Evolutionary conservation across 257 asterid species (phyloP).

Genomic region (Phtheirospermum japonicum): DNA sequence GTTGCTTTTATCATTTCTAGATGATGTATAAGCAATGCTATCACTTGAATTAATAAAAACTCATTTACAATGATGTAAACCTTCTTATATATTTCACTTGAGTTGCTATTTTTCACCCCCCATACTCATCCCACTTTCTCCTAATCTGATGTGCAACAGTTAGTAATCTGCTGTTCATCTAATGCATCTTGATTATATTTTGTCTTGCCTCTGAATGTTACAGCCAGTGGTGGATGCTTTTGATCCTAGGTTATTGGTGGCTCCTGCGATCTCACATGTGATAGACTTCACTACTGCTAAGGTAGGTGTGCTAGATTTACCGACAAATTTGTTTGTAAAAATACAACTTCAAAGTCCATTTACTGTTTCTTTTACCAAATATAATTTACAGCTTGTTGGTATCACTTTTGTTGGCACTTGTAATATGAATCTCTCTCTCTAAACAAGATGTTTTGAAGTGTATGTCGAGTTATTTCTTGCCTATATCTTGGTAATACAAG

Average conservation of each 20-base stretch:
- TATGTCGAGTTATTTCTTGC: not conserved
- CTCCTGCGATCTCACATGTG: constrained; percentile 88
- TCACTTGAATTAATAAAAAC: constrained; percentile 3
- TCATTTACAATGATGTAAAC: constrained; percentile 1
- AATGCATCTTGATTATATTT: constrained; percentile 3
- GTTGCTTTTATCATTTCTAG: constrained; percentile 6
- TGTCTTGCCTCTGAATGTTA: constrained; percentile 27
- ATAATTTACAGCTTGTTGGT: too few species aligned
- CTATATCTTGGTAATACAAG: too few species aligned
- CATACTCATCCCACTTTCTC: constrained; percentile 13
- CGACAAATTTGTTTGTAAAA: not conserved
- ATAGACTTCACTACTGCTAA: constrained; percentile 57
- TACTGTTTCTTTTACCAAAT: not conserved
- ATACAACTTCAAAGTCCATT: not conserved
- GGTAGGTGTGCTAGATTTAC: constrained; percentile 34
- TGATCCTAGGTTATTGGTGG: constrained; percentile 93
- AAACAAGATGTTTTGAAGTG: not conserved
- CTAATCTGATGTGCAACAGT: constrained; percentile 6
- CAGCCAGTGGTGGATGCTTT: constrained; percentile 93
- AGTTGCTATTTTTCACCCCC: too few species aligned
- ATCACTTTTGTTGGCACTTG: not conserved
- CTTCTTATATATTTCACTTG: constrained; percentile 5
- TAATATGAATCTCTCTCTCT: constrained; percentile 5
- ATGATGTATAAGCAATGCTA: constrained; percentile 17
- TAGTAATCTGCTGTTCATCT: constrained; percentile 7